These are phyloP conservation scores for Setomelanomma holmii DNA, from an alignment of 2,329 filamentous ascomycete species.

Conservation along the genomic window DNA sequence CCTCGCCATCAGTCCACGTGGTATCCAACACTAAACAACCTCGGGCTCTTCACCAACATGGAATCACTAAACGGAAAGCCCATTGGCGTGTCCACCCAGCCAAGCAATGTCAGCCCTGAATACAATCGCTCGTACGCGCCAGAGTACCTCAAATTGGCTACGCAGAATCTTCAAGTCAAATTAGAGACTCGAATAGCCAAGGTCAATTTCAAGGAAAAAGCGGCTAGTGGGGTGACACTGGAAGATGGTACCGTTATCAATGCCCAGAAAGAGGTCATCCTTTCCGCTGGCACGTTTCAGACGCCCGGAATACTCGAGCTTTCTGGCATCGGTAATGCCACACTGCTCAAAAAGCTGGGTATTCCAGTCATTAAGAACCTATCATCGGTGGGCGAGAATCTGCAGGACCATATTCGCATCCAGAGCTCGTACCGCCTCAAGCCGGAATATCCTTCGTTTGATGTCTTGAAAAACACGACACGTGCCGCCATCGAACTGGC, in stretches of 20 bases:
- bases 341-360: slow-evolving; percentile 19
- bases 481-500: slow-evolving; percentile 51
- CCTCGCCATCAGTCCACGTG: slow-evolving; percentile 54
- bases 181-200: slow-evolving; percentile 49
- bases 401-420: slow-evolving; percentile 44
- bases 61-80: slow-evolving; percentile 59
- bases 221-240: slow-evolving; percentile 43
- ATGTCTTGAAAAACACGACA: slow-evolving; percentile 33
- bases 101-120: slow-evolving; percentile 57
- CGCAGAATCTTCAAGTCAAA: slow-evolving; percentile 53
- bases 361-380: slow-evolving; percentile 29
- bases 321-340: slow-evolving; percentile 30
- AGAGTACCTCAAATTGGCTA: slow-evolving; percentile 53
- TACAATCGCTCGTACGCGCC: slow-evolving; percentile 60
- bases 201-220: slow-evolving; percentile 44
- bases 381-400: slow-evolving; percentile 35
- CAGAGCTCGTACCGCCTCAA: slow-evolving; percentile 32
- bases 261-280: slow-evolving; percentile 37
- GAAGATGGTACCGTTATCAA: slow-evolving; percentile 37
- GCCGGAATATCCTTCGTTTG: slow-evolving; percentile 30
- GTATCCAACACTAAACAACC: slow-evolving; percentile 55
- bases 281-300: slow-evolving; percentile 36
- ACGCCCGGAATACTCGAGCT: slow-evolving; percentile 35
- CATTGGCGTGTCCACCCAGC: slow-evolving; percentile 59
- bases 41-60: slow-evolving; percentile 53